A percentile compares a stretch with the other conserved stretches of the same genome.
Evolutionary conservation across 2,329 filamentous ascomycete species (phyloP).

Genomic region (Calonectria naviculata): DNA sequence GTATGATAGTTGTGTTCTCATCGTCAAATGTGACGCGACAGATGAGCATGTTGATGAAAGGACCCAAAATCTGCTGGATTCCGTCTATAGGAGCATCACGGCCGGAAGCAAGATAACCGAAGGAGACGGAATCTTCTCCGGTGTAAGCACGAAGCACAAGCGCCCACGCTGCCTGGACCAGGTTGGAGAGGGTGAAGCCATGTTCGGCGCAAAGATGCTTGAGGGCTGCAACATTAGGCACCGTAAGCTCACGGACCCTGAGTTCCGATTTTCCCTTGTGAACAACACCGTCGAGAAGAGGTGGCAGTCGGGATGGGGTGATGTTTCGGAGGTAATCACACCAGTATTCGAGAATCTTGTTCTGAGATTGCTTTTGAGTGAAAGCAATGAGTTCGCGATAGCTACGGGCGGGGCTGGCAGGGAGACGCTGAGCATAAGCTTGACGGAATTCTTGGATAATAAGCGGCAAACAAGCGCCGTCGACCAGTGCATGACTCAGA

Average conservation of each 20-base stretch:
- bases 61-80: background rate
- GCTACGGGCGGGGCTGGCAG: background rate
- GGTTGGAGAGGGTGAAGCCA: background rate
- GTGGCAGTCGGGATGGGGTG: background rate
- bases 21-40: background rate
- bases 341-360: background rate
- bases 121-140: background rate
- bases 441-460: background rate
- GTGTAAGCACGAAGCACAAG: background rate
- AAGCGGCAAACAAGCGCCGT: background rate
- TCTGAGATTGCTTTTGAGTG: background rate
- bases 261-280: background rate
- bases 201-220: background rate
- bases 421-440: background rate
- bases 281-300: background rate
- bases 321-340: background rate
- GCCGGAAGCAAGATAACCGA: background rate
- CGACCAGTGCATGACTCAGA: background rate
- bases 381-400: background rate
- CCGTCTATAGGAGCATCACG: background rate
- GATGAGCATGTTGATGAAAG: conserved; percentile 2
- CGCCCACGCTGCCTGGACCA: background rate
- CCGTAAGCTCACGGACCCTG: background rate
- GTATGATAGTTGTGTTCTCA: background rate
- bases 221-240: background rate